Evolutionary conservation across 1,139 yeast genomes (phyloP).

Genomic region (Geotrichum aggregatum): DNA sequence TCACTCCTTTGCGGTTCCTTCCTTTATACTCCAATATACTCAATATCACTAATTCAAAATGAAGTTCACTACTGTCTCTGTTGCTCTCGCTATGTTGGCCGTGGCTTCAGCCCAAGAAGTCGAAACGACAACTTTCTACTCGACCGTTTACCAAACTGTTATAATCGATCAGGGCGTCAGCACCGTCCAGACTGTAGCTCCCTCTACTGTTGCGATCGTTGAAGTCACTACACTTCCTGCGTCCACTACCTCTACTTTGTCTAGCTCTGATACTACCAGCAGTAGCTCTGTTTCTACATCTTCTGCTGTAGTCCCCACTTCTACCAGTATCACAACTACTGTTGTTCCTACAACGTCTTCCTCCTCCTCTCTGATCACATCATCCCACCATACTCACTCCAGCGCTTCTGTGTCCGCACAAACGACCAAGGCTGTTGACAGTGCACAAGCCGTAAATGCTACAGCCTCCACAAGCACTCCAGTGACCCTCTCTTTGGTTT

Average conservation of each 20-base stretch:
- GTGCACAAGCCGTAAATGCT: too few species aligned
- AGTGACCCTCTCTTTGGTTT: too few species aligned
- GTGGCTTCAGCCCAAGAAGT: not conserved
- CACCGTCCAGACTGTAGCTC: not conserved
- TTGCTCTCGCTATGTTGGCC: not conserved
- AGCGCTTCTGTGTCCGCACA: not conserved
- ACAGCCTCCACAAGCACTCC: too few species aligned
- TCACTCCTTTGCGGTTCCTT: not conserved
- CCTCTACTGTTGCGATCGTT: not conserved
- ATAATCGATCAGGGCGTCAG: constrained; percentile 4
- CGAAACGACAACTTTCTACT: constrained; percentile 8
- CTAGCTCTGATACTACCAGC: too few species aligned
- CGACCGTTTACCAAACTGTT: constrained; percentile 8
- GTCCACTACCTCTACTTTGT: constrained; percentile 5
- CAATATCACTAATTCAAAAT: not conserved
- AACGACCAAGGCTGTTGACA: too few species aligned
- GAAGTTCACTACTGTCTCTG: not conserved
- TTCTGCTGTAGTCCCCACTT: not conserved
- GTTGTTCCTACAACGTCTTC: too few species aligned
- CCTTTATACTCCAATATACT: not conserved
- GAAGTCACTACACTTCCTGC: not conserved
- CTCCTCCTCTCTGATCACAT: not conserved
- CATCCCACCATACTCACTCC: not conserved
- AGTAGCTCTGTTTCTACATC: not conserved
- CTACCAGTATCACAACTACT: not conserved